Evolutionary conservation across 176 grass and related monocot species (phyloP).

Genomic region (Carex myosuroides): DNA sequence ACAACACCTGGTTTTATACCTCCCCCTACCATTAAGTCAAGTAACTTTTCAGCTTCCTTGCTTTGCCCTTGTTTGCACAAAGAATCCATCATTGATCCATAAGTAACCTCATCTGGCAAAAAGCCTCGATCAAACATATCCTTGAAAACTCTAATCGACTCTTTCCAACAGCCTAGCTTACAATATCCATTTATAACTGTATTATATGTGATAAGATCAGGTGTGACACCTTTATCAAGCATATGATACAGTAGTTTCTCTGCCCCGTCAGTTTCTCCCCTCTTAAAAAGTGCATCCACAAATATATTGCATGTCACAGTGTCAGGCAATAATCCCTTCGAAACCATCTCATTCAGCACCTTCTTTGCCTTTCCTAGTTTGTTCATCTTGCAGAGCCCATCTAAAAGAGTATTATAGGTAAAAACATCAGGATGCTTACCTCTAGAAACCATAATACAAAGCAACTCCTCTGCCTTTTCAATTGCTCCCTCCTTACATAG

Average conservation of each 20-base stretch:
- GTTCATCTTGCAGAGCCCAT: too few relatives aligned
- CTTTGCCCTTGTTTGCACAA: neutral
- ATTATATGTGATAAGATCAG: neutral
- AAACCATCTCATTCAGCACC: neutral
- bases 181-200: conserved; percentile 1
- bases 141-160: neutral
- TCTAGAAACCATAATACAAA: too few relatives aligned
- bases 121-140: neutral
- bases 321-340: neutral
- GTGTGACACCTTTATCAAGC: neutral
- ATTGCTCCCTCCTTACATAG: too few relatives aligned
- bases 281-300: neutral
- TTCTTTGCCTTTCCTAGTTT: neutral
- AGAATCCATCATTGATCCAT: neutral
- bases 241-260: neutral
- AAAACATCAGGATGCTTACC: too few relatives aligned
- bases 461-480: too few relatives aligned
- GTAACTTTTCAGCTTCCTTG: neutral
- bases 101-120: conserved; percentile 7
- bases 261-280: neutral
- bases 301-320: neutral
- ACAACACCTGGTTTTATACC: neutral
- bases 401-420: too few relatives aligned
- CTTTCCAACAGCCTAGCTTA: neutral
- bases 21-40: neutral